Evolutionary conservation across 257 asterid genomes (phyloP).

Genomic region (Solanum chiquidenum): DNA sequence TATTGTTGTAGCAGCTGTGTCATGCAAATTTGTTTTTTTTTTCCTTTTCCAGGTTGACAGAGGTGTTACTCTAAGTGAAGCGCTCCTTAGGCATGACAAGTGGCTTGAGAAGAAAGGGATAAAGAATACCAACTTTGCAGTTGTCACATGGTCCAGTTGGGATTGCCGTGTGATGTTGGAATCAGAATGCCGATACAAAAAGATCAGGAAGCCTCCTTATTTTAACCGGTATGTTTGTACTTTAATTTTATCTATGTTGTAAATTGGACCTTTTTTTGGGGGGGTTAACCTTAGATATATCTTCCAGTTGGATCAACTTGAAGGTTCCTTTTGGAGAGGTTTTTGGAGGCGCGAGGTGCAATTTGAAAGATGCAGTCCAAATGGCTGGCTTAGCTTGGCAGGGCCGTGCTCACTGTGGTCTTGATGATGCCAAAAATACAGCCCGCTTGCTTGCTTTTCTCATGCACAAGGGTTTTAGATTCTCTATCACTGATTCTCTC

Average conservation of each 20-base stretch:
- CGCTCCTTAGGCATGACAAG: constrained; percentile 73
- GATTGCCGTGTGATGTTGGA: constrained; percentile 96
- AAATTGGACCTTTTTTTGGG: not conserved
- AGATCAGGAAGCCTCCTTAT: constrained; percentile 73
- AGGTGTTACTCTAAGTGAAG: constrained; percentile 76
- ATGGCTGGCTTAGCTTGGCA: constrained; percentile 78
- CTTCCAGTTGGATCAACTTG: constrained; percentile 74
- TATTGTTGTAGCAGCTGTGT: not conserved
- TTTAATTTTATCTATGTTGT: not conserved
- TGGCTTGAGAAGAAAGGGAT: constrained; percentile 84
- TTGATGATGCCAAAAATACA: constrained; percentile 88
- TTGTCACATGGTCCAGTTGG: constrained; percentile 95
- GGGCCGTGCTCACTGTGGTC: constrained; percentile 92
- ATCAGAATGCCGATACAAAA: constrained; percentile 79
- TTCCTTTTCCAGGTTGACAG: constrained; percentile 50
- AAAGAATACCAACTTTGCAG: constrained; percentile 67
- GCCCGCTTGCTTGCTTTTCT: constrained; percentile 61
- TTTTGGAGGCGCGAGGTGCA: constrained; percentile 71
- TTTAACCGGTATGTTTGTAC: constrained; percentile 49
- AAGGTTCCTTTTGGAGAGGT: constrained; percentile 70
- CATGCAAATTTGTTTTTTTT: not conserved
- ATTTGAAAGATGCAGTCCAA: constrained; percentile 77
- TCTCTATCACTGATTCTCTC: constrained; percentile 68
- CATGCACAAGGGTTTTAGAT: constrained; percentile 57
- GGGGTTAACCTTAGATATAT: not conserved